phyloP scores from a whole-genome alignment of 306 rosid species.

The Prunus kanzakura region DNA sequence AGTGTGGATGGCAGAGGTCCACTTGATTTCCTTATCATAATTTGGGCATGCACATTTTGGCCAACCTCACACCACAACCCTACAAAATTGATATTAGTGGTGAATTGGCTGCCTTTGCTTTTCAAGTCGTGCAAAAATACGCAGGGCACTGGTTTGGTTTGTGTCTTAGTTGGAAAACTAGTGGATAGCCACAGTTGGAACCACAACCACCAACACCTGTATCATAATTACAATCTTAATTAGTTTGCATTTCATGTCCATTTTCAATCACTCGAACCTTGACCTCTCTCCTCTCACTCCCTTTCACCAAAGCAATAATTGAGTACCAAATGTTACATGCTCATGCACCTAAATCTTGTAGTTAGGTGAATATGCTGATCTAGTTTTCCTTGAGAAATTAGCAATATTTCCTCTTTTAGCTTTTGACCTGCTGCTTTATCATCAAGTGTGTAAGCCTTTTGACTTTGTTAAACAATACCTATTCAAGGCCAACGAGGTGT shows the following conservation, averaged over 20 bases:
- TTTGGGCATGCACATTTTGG: background rate
- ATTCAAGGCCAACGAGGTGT: too few relatives aligned
- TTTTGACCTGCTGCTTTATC: too few relatives aligned
- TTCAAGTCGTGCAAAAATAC: background rate
- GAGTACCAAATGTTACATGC: slow-evolving; percentile 2
- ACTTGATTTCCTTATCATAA: slow-evolving; percentile 2
- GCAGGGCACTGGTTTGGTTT: background rate
- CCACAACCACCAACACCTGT: slow-evolving; percentile 5
- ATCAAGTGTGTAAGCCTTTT: too few relatives aligned
- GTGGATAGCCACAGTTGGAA: slow-evolving; percentile 1
- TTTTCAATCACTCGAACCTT: background rate
- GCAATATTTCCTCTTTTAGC: too few relatives aligned
- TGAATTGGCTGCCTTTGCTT: background rate
- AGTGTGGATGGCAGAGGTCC: background rate
- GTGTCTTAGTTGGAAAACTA: background rate
- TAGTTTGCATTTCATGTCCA: background rate
- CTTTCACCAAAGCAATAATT: background rate
- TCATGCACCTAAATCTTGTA: background rate
- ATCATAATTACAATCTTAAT: background rate
- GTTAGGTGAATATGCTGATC: background rate
- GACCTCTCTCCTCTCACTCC: background rate
- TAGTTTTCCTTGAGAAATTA: background rate
- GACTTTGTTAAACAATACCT: too few relatives aligned
- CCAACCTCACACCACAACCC: too few relatives aligned
- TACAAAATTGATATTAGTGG: background rate